phyloP scores from a whole-genome alignment of 257 asterid species.

The Nicotiana undulata region DNA sequence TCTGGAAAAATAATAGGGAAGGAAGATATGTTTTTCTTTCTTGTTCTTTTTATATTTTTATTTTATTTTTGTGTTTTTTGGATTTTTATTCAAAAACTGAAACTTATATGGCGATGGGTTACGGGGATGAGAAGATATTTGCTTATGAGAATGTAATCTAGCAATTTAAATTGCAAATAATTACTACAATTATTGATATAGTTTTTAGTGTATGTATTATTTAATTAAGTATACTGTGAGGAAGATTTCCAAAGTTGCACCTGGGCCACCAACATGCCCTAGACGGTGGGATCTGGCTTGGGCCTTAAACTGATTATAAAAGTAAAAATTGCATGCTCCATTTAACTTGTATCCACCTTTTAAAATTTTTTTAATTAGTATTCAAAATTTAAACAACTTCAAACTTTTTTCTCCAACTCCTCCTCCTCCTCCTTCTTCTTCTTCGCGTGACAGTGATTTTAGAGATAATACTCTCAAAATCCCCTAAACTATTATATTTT shows the following conservation, averaged over 20 bases:
- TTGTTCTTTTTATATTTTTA: not conserved
- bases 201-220: not conserved
- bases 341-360: too few relatives aligned
- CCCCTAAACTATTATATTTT: too few relatives aligned
- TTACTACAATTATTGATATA: not conserved
- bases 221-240: not conserved
- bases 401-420: too few relatives aligned
- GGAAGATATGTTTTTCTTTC: not conserved
- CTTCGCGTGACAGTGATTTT: too few relatives aligned
- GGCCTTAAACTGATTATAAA: not conserved
- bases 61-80: not conserved
- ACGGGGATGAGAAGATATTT: not conserved
- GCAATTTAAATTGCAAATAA: not conserved
- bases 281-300: not conserved
- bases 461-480: too few relatives aligned
- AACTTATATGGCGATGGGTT: not conserved
- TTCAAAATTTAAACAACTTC: too few relatives aligned
- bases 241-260: not conserved
- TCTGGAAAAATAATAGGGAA: not conserved
- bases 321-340: too few relatives aligned
- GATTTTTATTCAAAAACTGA: not conserved
- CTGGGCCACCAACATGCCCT: constrained; percentile 1
- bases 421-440: too few relatives aligned
- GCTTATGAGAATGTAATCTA: not conserved
- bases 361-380: too few relatives aligned